These are phyloP conservation scores for Staphylotrichum longicolle DNA, from an alignment of 495 filamentous ascomycete genomes.

Conservation along the genomic window DNA sequence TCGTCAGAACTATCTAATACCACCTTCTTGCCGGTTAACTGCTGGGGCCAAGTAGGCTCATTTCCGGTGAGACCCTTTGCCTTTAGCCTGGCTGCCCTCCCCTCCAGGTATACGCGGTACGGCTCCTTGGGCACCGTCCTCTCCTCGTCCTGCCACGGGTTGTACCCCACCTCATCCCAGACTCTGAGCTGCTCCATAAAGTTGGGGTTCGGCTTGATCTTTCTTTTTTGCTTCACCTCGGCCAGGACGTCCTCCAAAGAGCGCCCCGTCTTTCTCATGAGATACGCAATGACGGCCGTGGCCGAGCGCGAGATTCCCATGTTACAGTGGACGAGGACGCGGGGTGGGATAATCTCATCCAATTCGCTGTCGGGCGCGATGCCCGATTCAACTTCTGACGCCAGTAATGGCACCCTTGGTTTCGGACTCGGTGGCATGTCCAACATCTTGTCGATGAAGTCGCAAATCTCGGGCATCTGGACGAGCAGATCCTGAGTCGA, in stretches of 20 bases:
- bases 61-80: too few relatives aligned
- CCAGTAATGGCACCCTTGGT: too few relatives aligned
- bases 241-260: not conserved
- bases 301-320: not conserved
- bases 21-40: too few relatives aligned
- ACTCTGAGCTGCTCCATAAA: not conserved
- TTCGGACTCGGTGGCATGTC: not conserved
- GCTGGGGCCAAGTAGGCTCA: too few relatives aligned
- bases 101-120: too few relatives aligned
- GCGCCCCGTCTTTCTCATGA: not conserved
- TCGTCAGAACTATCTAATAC: too few relatives aligned
- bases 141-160: too few relatives aligned
- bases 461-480: not conserved
- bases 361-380: too few relatives aligned
- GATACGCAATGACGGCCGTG: not conserved
- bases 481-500: not conserved
- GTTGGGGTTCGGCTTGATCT: not conserved
- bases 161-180: not conserved
- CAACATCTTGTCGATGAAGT: not conserved
- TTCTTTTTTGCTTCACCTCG: not conserved
- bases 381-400: too few relatives aligned
- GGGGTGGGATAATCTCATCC: not conserved
- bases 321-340: not conserved
- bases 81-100: too few relatives aligned
- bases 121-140: too few relatives aligned